These are phyloP conservation scores for Ophiostoma piceae DNA, from an alignment of 2,329 filamentous ascomycete species.

Conservation along the genomic window DNA sequence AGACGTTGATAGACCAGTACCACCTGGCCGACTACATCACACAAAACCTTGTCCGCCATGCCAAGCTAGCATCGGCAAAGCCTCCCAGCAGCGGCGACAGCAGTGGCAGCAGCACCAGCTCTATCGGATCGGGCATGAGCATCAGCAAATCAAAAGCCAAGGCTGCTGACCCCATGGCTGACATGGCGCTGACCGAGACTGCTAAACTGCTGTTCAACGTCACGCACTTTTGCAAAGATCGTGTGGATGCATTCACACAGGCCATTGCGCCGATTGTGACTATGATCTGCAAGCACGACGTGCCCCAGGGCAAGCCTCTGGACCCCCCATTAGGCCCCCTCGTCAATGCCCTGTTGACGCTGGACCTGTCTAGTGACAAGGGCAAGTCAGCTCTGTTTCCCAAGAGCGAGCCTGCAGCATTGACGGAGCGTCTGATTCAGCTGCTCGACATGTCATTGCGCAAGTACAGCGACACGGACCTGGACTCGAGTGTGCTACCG, in stretches of 20 bases:
- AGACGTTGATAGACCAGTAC: constrained; percentile 59
- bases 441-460: constrained; percentile 64
- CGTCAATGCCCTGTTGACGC: constrained; percentile 74
- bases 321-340: constrained; percentile 66
- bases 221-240: constrained; percentile 64
- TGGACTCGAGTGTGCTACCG: constrained; percentile 67
- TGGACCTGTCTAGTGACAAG: constrained; percentile 59
- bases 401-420: constrained; percentile 50
- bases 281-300: constrained; percentile 57
- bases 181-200: constrained; percentile 76
- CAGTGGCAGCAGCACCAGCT: constrained; percentile 13
- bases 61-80: constrained; percentile 38
- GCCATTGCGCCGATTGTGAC: constrained; percentile 65
- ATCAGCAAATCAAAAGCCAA: constrained; percentile 28
- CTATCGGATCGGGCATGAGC: background rate
- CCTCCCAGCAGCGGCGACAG: constrained; percentile 26
- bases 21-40: constrained; percentile 63
- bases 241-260: constrained; percentile 57
- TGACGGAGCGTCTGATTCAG: constrained; percentile 61
- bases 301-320: constrained; percentile 60
- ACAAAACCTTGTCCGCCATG: constrained; percentile 66
- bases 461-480: constrained; percentile 59
- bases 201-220: constrained; percentile 88
- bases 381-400: constrained; percentile 60
- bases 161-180: constrained; percentile 58